Conservation (phyloP, 2,329 filamentous ascomycete genomes). For the Hypoxylon sp. region DNA sequence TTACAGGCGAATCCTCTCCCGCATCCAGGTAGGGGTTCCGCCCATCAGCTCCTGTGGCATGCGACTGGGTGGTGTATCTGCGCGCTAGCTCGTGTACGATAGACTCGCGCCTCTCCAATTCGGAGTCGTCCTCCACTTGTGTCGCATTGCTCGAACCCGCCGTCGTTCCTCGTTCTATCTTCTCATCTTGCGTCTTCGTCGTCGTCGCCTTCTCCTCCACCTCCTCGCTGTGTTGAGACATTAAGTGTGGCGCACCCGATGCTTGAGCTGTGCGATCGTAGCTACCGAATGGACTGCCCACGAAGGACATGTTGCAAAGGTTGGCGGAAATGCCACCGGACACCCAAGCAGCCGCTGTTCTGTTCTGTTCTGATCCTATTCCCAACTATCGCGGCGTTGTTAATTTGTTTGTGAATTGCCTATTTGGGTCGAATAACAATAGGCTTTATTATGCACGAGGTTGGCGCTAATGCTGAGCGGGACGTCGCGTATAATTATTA, state of each 20-base stretch:
- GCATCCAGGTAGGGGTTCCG: constrained; percentile 61
- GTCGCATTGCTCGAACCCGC: constrained; percentile 45
- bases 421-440: constrained; percentile 8
- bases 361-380: neutral
- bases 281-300: constrained; percentile 55
- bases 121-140: constrained; percentile 52
- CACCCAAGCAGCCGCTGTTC: neutral
- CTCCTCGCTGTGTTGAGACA: constrained; percentile 38
- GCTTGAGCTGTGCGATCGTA: constrained; percentile 59
- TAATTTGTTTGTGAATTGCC: neutral
- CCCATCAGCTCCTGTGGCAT: constrained; percentile 44
- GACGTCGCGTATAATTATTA: neutral
- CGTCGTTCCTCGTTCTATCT: constrained; percentile 43
- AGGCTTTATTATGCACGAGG: too few relatives aligned
- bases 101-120: constrained; percentile 60
- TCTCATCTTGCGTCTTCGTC: constrained; percentile 33
- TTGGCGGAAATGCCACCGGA: neutral
- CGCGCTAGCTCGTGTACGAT: constrained; percentile 65
- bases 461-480: neutral
- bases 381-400: neutral
- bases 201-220: constrained; percentile 38
- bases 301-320: constrained; percentile 51
- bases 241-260: constrained; percentile 50
- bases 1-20: constrained; percentile 59
- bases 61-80: constrained; percentile 61